These are phyloP conservation scores for Moesziomyces parantarcticus DNA, from an alignment of 1,284 basidiomycete species.

Conservation along the genomic window DNA sequence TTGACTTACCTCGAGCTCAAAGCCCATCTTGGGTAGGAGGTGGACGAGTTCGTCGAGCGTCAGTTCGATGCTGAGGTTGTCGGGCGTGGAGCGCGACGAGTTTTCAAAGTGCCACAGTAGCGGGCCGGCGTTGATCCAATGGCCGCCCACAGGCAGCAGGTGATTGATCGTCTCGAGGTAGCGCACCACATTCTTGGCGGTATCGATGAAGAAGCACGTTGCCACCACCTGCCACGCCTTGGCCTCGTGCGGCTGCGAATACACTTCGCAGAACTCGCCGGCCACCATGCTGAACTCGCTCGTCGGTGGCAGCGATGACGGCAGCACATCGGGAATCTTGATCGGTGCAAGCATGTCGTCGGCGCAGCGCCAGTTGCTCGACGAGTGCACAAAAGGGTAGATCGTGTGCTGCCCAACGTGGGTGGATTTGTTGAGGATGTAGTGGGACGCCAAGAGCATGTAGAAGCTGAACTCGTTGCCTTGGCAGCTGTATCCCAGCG, in stretches of 20 bases:
- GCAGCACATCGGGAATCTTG: slow-evolving; percentile 62
- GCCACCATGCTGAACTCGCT: slow-evolving; percentile 67
- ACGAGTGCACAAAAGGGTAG: slow-evolving; percentile 63
- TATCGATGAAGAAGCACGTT: slow-evolving; percentile 98
- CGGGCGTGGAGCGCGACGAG: slow-evolving; percentile 8
- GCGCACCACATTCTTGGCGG: slow-evolving; percentile 70
- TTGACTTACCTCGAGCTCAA: slow-evolving; percentile 81
- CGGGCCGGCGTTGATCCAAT: slow-evolving; percentile 75
- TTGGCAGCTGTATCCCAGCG: slow-evolving; percentile 57
- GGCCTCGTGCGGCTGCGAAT: slow-evolving; percentile 72
- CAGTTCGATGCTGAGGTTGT: slow-evolving; percentile 76
- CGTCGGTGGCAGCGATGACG: slow-evolving; percentile 47
- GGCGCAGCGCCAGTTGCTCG: slow-evolving; percentile 61
- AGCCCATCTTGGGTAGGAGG: slow-evolving; percentile 81
- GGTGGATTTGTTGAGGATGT: slow-evolving; percentile 63
- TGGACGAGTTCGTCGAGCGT: slow-evolving; percentile 86
- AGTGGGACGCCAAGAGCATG: slow-evolving; percentile 66
- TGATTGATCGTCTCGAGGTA: slow-evolving; percentile 66
- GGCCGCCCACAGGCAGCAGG: slow-evolving; percentile 58
- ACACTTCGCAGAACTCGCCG: slow-evolving; percentile 64
- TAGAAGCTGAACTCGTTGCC: slow-evolving; percentile 67
- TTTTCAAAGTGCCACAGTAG: slow-evolving; percentile 92
- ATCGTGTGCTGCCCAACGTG: slow-evolving; percentile 48
- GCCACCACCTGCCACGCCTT: slow-evolving; percentile 87
- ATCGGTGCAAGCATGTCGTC: slow-evolving; percentile 58